Conservation (phyloP, 805 yeast species). For the Yamadazyma insecticola region DNA sequence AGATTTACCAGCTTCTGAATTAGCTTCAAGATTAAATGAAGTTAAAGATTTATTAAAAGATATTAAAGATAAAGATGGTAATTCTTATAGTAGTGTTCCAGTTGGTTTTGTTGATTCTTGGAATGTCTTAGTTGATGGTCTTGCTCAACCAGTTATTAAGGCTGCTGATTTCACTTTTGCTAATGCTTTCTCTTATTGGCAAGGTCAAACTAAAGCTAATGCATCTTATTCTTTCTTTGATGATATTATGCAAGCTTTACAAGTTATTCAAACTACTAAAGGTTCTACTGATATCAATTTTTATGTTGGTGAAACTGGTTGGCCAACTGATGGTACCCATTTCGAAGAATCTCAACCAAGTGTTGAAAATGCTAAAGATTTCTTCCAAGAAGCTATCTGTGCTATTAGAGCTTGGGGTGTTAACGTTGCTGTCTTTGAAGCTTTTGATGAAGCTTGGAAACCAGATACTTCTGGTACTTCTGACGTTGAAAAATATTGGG, state of each 20-base stretch:
- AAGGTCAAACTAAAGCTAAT: slow-evolving; percentile 82
- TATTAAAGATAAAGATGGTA: slow-evolving; percentile 76
- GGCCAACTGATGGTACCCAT: slow-evolving; percentile 86
- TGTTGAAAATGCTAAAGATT: slow-evolving; percentile 66
- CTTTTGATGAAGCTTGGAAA: slow-evolving; percentile 95
- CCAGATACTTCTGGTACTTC: slow-evolving; percentile 83
- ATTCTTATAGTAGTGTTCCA: slow-evolving; percentile 62
- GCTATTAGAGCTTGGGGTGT: slow-evolving; percentile 96
- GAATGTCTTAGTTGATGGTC: slow-evolving; percentile 85
- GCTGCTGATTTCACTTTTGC: slow-evolving; percentile 86
- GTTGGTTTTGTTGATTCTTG: slow-evolving; percentile 97
- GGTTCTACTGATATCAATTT: slow-evolving; percentile 82
- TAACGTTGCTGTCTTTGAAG: slow-evolving; percentile 89
- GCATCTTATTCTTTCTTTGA: slow-evolving; percentile 91
- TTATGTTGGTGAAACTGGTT: slow-evolving; percentile 98
- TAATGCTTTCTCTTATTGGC: slow-evolving; percentile 98
- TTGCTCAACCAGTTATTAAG: slow-evolving; percentile 61
- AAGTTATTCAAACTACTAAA: slow-evolving; percentile 78
- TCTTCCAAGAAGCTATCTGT: slow-evolving; percentile 87
- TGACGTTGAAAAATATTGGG: slow-evolving; percentile 93
- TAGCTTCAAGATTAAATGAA: slow-evolving; percentile 63
- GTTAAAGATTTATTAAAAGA: slow-evolving; percentile 55
- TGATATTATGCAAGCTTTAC: slow-evolving; percentile 96
- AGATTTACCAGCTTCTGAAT: slow-evolving; percentile 70
- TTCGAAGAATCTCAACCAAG: slow-evolving; percentile 66